Conservation (phyloP, 2,329 filamentous ascomycete species). For the Colletotrichum chrysophilum region DNA sequence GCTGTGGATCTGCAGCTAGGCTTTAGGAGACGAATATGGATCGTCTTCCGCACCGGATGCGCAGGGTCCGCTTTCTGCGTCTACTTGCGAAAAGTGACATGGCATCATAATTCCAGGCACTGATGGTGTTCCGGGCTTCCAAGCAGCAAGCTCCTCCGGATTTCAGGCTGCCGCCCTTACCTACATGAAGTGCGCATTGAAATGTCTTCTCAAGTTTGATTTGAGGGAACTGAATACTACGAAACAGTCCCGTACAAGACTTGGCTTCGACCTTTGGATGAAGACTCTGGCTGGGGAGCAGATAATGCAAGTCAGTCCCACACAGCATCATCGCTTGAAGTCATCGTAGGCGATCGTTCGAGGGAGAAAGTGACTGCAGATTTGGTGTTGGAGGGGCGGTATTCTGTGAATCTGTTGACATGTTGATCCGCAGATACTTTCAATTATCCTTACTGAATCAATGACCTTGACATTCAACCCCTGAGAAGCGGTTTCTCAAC, state of each 20-base stretch:
- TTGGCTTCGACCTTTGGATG: neutral
- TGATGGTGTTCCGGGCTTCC: neutral
- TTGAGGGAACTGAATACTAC: neutral
- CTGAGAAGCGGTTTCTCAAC: no score
- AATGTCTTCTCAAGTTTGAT: neutral
- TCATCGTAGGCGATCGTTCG: neutral
- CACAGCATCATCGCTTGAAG: neutral
- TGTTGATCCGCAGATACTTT: no score
- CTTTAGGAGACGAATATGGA: neutral
- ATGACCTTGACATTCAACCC: no score
- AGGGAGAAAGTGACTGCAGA: neutral
- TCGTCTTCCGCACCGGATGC: neutral
- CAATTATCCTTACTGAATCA: no score
- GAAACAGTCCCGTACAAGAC: neutral
- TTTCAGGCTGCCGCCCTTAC: neutral
- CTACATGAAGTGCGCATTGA: neutral
- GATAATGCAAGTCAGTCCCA: neutral
- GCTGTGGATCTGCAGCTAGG: neutral
- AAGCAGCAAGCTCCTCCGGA: neutral
- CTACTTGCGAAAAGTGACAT: neutral
- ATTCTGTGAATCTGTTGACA: no score
- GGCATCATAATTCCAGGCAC: neutral
- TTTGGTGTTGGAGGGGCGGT: no score
- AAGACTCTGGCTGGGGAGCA: neutral
- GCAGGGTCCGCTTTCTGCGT: neutral